Evolutionary conservation across 257 asterid species (phyloP), one percentile per base, ranked within the genome.

Genomic region (Striga asiatica): DNA sequence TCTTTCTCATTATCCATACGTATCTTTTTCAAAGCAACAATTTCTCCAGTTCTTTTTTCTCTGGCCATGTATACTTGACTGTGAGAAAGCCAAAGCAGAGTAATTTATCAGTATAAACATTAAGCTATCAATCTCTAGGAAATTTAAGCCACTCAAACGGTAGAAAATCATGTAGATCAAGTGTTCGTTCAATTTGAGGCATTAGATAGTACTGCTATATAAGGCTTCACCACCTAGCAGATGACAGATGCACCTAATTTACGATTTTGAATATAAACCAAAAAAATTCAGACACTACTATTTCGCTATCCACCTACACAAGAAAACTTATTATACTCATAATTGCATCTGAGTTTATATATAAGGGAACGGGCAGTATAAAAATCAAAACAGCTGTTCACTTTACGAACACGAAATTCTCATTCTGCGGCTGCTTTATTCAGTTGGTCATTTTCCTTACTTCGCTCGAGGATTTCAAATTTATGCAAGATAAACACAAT

Each of bases 1-100:
- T 89, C 98, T 68, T 83, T 89, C 60, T 86, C 96, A 22, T 89
- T 89, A 76, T 89, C 98, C 98, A 89, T 89, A 48, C 98, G 91
- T 62, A 89, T 83, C 88, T 83, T 89, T 69, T 89, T 89, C 54
- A 89, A 76, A 70, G 96, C 98, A 21, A 89, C 98, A 66, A 89
- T 70, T 75, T 89, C 95, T 60, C 96, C 96, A 45, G 95, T 78
- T 61, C 50, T 57, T 72, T 74, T 86, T 60, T 89, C 98, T 76
- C 62, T 83, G 45, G 96, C 98, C 94, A 81, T 86, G 71, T 74
- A 86, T 5, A 89, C 98, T 76, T 86, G 98, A 67, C 98, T 89
- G 89, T 39, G 19, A 51, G 64, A 51, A 57, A 39, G 12, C 58
- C 50, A 21, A 61, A 62, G 27, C 59, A 32, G 48, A 29, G 19